These are phyloP conservation scores for Schizophyllum commune DNA, from an alignment of 1,284 basidiomycete species.

Conservation along the genomic window DNA sequence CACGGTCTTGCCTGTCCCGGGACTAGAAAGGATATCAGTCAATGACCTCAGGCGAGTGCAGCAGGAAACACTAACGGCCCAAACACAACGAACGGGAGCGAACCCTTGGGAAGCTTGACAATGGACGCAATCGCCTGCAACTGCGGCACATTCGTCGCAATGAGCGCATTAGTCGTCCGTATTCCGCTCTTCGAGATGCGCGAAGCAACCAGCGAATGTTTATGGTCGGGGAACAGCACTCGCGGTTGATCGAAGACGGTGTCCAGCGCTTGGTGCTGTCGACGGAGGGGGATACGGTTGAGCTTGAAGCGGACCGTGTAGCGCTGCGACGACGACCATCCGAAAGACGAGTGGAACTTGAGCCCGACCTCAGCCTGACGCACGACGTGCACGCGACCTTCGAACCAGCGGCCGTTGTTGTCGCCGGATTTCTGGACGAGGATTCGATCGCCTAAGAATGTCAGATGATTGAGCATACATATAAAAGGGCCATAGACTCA, in stretches of 20 bases:
- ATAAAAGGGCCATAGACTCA: slow-evolving; percentile 17
- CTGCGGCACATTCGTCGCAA: slow-evolving; percentile 42
- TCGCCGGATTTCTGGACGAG: slow-evolving; percentile 33
- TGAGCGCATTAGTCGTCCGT: slow-evolving; percentile 27
- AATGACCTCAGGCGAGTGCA: neutral
- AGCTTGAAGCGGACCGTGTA: slow-evolving; percentile 49
- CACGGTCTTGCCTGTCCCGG: slow-evolving; percentile 63
- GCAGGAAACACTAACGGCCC: slow-evolving; percentile 45
- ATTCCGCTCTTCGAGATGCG: slow-evolving; percentile 8
- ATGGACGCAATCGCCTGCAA: slow-evolving; percentile 45
- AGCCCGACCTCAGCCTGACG: slow-evolving; percentile 44
- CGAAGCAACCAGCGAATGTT: neutral
- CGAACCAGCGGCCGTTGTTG: slow-evolving; percentile 36
- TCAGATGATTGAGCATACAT: neutral
- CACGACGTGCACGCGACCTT: slow-evolving; percentile 51
- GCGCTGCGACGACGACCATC: slow-evolving; percentile 19
- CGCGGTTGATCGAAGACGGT: slow-evolving; percentile 16
- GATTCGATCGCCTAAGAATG: slow-evolving; percentile 41
- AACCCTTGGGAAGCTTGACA: slow-evolving; percentile 31
- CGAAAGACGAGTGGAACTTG: slow-evolving; percentile 41
- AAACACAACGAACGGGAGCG: slow-evolving; percentile 50
- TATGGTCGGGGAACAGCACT: slow-evolving; percentile 8
- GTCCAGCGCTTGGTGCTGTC: slow-evolving; percentile 48
- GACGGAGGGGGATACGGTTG: slow-evolving; percentile 41
- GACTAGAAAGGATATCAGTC: slow-evolving; percentile 24